Evolutionary conservation across 768 basidiomycete species (phyloP).

Genomic region (Mycena rebaudengoi): DNA sequence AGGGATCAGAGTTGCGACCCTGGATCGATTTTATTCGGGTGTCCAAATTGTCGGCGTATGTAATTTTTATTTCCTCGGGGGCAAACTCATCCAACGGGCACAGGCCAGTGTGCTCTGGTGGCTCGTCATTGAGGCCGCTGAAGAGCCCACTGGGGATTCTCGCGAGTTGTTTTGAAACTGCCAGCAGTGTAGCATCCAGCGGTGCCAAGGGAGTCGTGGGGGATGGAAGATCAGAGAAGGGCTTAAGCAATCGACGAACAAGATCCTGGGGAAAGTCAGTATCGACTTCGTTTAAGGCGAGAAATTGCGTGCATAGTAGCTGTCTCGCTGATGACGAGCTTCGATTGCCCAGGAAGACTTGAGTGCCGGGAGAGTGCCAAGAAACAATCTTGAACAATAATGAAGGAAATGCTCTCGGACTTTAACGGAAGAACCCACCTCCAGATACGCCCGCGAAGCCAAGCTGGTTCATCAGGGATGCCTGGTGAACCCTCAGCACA

Average conservation of each 20-base stretch:
- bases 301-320: conserved; percentile 69
- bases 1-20: conserved; percentile 33
- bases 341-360: conserved; percentile 70
- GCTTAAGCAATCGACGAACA: conserved; percentile 67
- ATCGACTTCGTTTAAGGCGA: not conserved
- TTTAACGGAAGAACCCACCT: conserved; percentile 57
- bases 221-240: conserved; percentile 54
- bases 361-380: conserved; percentile 65
- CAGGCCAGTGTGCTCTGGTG: conserved; percentile 49
- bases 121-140: conserved; percentile 58
- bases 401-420: not conserved
- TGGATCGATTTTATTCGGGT: conserved; percentile 58
- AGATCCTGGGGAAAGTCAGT: conserved; percentile 60
- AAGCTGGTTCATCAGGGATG: conserved; percentile 76
- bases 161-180: conserved; percentile 63
- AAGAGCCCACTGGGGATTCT: conserved; percentile 62
- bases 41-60: conserved; percentile 62
- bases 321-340: conserved; percentile 65
- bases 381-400: conserved; percentile 55
- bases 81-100: conserved; percentile 63
- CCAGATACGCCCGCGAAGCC: conserved; percentile 83
- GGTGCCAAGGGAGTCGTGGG: conserved; percentile 48
- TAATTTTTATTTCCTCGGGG: conserved; percentile 54
- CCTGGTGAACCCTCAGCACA: conserved; percentile 48
- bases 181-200: conserved; percentile 58